phyloP scores from a whole-genome alignment of 2,329 filamentous ascomycete species.

The Orbilia blumenaviensis region DNA sequence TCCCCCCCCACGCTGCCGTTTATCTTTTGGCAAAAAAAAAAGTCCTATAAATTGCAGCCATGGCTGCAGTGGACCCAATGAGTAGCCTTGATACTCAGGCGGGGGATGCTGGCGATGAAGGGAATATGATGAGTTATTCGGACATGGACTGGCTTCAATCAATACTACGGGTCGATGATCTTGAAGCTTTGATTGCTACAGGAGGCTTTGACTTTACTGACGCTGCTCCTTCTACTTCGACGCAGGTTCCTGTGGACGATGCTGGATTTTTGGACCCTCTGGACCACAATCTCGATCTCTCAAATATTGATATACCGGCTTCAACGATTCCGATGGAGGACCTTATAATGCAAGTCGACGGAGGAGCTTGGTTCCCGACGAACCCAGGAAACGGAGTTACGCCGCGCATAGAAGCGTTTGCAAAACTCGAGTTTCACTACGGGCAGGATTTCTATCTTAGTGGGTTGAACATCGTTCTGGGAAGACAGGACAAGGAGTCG shows the following conservation, averaged over 20 bases:
- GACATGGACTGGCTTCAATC: slow-evolving; percentile 51
- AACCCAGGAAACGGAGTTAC: slow-evolving; percentile 15
- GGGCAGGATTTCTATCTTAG: slow-evolving; percentile 58
- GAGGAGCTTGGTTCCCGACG: slow-evolving; percentile 54
- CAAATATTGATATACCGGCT: background rate
- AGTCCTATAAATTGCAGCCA: slow-evolving; percentile 30
- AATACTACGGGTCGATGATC: slow-evolving; percentile 16
- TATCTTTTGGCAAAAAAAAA: slow-evolving; percentile 25
- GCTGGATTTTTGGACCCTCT: slow-evolving; percentile 18
- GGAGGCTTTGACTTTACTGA: slow-evolving; percentile 38
- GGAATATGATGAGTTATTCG: slow-evolving; percentile 26
- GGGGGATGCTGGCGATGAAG: slow-evolving; percentile 47
- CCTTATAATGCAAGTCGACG: slow-evolving; percentile 50
- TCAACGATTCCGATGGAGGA: slow-evolving; percentile 4
- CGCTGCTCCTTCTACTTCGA: slow-evolving; percentile 21
- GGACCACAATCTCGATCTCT: background rate
- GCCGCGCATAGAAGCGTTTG: slow-evolving; percentile 56
- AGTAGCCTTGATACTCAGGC: slow-evolving; percentile 24
- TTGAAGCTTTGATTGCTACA: slow-evolving; percentile 12
- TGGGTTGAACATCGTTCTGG: slow-evolving; percentile 55
- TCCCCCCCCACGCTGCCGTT: slow-evolving; percentile 6
- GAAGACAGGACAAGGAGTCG: slow-evolving; percentile 54
- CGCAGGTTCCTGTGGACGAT: slow-evolving; percentile 16
- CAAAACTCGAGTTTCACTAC: slow-evolving; percentile 57
- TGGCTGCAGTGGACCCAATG: slow-evolving; percentile 51